Evolutionary conservation across 2,329 filamentous ascomycete species (phyloP).

Genomic region (Aaosphaeria pasadenensis): DNA sequence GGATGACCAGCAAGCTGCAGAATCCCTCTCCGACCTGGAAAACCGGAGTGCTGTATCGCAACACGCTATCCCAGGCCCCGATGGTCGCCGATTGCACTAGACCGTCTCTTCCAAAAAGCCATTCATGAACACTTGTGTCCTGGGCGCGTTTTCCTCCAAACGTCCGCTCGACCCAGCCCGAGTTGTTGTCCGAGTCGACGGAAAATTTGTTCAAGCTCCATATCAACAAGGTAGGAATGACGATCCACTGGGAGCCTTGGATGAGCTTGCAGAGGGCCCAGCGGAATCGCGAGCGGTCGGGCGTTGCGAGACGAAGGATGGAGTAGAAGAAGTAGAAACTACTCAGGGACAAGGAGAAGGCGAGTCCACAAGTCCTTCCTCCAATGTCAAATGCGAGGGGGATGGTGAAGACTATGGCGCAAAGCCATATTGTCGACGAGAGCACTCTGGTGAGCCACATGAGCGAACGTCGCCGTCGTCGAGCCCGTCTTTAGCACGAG

Average conservation of each 20-base stretch:
- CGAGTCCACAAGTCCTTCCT: constrained; percentile 87
- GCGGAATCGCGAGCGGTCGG: constrained; percentile 72
- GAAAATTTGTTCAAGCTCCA: constrained; percentile 96
- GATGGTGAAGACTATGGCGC: constrained; percentile 91
- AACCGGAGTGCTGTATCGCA: constrained; percentile 87
- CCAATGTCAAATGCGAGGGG: constrained; percentile 98
- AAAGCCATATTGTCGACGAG: constrained; percentile 80
- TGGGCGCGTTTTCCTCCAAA: constrained; percentile 64
- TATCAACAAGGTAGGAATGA: constrained; percentile 83
- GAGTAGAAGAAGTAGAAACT: constrained; percentile 91
- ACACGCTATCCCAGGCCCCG: constrained; percentile 81
- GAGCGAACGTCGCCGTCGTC: constrained; percentile 46
- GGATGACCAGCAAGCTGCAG: constrained; percentile 92
- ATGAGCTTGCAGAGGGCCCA: constrained; percentile 68
- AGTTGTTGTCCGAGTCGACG: constrained; percentile 70
- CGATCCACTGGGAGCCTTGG: constrained; percentile 77
- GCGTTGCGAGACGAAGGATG: constrained; percentile 72
- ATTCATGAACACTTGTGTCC: constrained; percentile 70
- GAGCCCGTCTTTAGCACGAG: constrained; percentile 48
- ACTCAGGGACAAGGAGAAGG: constrained; percentile 86
- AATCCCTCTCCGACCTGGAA: constrained; percentile 97
- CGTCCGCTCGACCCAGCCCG: constrained; percentile 78
- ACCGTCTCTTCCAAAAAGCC: constrained; percentile 84
- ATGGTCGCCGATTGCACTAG: constrained; percentile 76
- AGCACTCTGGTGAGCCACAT: constrained; percentile 84